Conservation (phyloP, 768 basidiomycete genomes). For the Gelatoporia subvermispora region DNA sequence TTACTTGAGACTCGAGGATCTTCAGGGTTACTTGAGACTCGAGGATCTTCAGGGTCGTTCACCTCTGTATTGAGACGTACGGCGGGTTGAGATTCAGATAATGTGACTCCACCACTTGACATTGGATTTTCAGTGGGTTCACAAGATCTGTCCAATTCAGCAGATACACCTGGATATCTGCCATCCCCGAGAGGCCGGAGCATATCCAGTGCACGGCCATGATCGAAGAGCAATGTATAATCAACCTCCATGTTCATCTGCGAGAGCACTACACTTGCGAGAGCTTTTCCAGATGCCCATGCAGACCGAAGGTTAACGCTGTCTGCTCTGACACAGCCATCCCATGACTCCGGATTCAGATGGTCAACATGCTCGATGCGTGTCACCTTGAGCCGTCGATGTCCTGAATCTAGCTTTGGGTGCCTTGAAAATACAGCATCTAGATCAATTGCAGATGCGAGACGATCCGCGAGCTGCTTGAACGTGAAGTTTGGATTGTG, state of each 20-base stretch:
- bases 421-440: slow-evolving; percentile 13
- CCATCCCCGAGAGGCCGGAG: slow-evolving; percentile 21
- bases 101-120: too few relatives aligned
- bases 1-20: too few relatives aligned
- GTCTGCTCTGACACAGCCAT: slow-evolving; percentile 12
- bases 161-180: slow-evolving; percentile 26
- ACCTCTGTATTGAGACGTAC: too few relatives aligned
- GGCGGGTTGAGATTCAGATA: too few relatives aligned
- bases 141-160: slow-evolving; percentile 20
- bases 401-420: slow-evolving; percentile 16
- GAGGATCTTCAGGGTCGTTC: too few relatives aligned
- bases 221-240: slow-evolving; percentile 3
- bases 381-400: slow-evolving; percentile 18
- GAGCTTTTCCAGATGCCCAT: slow-evolving; percentile 13
- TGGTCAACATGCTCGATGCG: slow-evolving; percentile 21
- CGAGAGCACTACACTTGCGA: slow-evolving; percentile 3
- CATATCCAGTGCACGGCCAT: slow-evolving; percentile 14
- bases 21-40: too few relatives aligned
- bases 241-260: slow-evolving; percentile 3
- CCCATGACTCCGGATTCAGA: slow-evolving; percentile 20
- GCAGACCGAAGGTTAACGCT: slow-evolving; percentile 13
- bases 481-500: slow-evolving; percentile 13
- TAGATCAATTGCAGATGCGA: slow-evolving; percentile 16
- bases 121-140: too few relatives aligned
- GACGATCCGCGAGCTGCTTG: slow-evolving; percentile 11